These are phyloP conservation scores for Trichoderma asperellum DNA, from an alignment of 2,329 filamentous ascomycete species.

Conservation along the genomic window DNA sequence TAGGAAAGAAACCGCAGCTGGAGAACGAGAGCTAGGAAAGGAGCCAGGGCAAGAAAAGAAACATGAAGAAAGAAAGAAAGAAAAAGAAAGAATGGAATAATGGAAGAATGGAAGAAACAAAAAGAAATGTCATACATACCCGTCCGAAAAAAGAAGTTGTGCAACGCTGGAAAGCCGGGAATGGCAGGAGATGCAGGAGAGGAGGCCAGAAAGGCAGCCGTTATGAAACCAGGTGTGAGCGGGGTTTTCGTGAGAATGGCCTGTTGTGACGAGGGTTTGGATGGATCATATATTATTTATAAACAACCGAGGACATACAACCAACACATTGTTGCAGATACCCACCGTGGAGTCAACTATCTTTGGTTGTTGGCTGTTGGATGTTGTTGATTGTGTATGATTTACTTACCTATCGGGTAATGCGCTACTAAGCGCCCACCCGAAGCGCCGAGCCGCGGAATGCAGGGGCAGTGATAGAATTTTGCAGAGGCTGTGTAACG, in stretches of 20 bases:
- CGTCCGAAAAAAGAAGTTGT: background rate
- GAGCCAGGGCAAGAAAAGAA: background rate
- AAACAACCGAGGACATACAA: background rate
- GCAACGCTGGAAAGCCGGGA: background rate
- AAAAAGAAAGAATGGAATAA: too few relatives aligned
- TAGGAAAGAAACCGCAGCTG: background rate
- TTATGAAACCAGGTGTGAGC: background rate
- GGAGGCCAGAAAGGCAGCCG: background rate
- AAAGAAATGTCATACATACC: background rate
- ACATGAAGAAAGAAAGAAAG: background rate
- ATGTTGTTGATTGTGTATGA: background rate
- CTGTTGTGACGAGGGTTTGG: background rate
- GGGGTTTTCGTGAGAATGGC: background rate
- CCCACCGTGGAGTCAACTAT: background rate
- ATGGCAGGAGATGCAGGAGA: background rate
- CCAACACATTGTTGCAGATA: slow-evolving; percentile 10
- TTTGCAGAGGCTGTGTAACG: background rate
- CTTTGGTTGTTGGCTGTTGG: background rate
- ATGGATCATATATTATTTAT: background rate
- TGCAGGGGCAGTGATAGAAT: background rate
- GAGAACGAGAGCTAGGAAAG: background rate
- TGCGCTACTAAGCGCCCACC: slow-evolving; percentile 12
- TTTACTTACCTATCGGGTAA: background rate
- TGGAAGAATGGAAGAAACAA: background rate
- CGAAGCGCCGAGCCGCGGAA: slow-evolving; percentile 3